Evolutionary conservation across 2,329 filamentous ascomycete species (phyloP), one percentile per base, ranked within the genome.

Genomic region (Mycosphaerelloides madeirae): DNA sequence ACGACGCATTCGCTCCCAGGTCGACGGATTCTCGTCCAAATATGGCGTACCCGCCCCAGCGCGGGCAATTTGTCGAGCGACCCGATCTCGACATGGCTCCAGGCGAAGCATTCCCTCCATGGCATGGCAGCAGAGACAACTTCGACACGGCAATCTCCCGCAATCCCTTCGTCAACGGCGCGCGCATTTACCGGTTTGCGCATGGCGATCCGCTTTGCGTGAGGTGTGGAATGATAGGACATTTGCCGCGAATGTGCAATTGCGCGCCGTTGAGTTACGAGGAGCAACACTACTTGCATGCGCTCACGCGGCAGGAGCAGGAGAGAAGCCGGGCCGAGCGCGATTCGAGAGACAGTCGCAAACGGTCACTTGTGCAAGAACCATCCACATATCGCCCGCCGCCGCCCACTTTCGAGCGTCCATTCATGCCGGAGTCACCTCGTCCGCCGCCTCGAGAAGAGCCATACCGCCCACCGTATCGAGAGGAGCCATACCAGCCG

Each of bases 151-250:
- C 31, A 1, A 19, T 9, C 1, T 55, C 53, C 7, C n/a, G 28
- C 2, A 55, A 53, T 28, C 35, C 42, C 2, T 55, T 53, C 38
- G 33, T 55, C 32, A 55, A 55, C 13, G 53, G 53, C 20, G 14
- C 38, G 12, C 34, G 16, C 18, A 28, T 29, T 16, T 55, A 55
- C 36, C 41, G 41, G 22, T 55, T 55, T 43, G 46, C 46, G 8
- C 51, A 46, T 44, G 53, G 53, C 11, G 44, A 53, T 14, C 53
- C 53, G 22, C 48, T 55, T 8, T 55, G 53, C 29, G 48, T 53
- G 8, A 29, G 41, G 6, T 55, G 53, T 36, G 53, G 53, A 1
- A 32, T 11, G 16, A 40, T 38, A 14, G 53, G 53, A n/a, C 53
- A 55, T 40, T 39, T 55, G n/a, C 50, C 50, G 0, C 34, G 31